Conservation (phyloP, 352 stramenopile genomes). For the Phytophthora sansomeana region DNA sequence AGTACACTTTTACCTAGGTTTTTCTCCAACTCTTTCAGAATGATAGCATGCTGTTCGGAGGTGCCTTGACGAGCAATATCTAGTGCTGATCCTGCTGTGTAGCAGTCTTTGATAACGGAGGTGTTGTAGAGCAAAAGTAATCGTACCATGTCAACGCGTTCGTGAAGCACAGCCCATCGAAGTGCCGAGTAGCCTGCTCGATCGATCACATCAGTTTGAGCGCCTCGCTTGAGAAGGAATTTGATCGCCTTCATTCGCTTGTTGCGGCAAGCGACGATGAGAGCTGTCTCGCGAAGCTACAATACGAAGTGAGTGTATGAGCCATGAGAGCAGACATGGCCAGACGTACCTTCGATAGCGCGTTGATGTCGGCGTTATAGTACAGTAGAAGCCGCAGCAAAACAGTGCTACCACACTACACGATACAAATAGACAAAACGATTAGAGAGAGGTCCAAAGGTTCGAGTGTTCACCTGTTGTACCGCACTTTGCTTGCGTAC, state of each 20-base stretch:
- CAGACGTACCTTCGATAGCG: constrained; percentile 44
- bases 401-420: constrained; percentile 54
- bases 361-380: constrained; percentile 71
- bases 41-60: constrained; percentile 45
- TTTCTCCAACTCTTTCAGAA: constrained; percentile 51
- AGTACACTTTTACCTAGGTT: constrained; percentile 42
- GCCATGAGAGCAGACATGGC: background rate
- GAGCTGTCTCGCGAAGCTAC: constrained; percentile 57
- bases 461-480: background rate
- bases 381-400: constrained; percentile 59
- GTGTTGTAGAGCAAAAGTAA: constrained; percentile 50
- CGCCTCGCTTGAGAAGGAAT: constrained; percentile 55
- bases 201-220: constrained; percentile 52
- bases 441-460: too few relatives aligned
- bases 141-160: constrained; percentile 41
- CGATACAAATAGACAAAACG: too few relatives aligned
- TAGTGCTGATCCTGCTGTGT: constrained; percentile 55
- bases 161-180: constrained; percentile 56
- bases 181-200: constrained; percentile 55
- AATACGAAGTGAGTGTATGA: background rate
- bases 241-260: constrained; percentile 42
- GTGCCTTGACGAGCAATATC: constrained; percentile 46
- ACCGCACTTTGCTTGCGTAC: constrained; percentile 64
- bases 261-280: constrained; percentile 63
- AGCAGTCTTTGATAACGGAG: constrained; percentile 59